Evolutionary conservation across 1,139 yeast genomes (phyloP), one percentile per base, ranked within the genome.

Genomic region (Pichia kudriavzevii): DNA sequence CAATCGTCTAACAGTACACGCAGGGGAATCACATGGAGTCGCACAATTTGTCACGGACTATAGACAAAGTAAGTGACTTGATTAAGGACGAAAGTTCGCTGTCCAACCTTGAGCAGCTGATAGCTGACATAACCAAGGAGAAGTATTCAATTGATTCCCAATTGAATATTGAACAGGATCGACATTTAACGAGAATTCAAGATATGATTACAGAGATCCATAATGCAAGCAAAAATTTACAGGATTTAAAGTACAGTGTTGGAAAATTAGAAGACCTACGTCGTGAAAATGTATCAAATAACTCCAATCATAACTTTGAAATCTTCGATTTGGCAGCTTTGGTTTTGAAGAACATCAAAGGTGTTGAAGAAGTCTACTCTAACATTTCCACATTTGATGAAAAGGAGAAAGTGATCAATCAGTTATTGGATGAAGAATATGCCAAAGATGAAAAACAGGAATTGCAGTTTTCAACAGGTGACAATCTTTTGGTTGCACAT

Each of bases 301-400:
- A 31, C 23, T 39, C 72, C 28, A 33, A 28, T n/a, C 17, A 14
- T 10, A 28, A 34, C 13, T 40, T 40, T 25, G 31, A 36, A 28
- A 58, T 75, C 12, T 73, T 81, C 28, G 67, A 69, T 47, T 67
- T 67, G 39, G 71, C 85, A 47, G 75, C 94, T 1, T 64, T 65
- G 20, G 72, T 81, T 6, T 77, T 83, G 53, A 84, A 81, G 48
- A 80, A 76, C 50, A 74, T 91, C 53, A 72, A 67, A 29, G 82
- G 76, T 47, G 84, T 87, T 4, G 73, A 76, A 31, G 64, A 67
- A 46, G 72, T 87, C 30, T 76, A 79, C 42, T 66, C 69, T 31
- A 83, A 74, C 45, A 79, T 88, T 40, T 60, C 72, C 22, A 63
- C 67, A 17, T 75, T 81, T 59, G 67, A 70, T 30, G 59, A 64